Evolutionary conservation across 2,329 filamentous ascomycete genomes (phyloP), one percentile per base, ranked within the genome.

Genomic region (Metarhizium album): DNA sequence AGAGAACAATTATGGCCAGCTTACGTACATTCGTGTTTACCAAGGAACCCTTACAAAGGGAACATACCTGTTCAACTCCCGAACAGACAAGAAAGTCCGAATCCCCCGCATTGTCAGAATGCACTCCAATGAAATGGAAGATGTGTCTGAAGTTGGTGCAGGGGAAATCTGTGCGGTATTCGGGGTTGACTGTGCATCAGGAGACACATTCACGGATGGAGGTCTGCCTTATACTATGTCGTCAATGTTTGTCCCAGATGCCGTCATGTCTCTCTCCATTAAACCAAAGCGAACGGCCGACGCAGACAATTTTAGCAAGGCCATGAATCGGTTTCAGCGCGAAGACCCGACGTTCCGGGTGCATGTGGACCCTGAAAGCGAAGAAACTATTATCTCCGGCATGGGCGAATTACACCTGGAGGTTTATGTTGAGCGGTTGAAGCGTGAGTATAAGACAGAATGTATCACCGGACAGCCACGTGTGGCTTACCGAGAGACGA

Each of bases 91-190:
- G 78, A 96, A 91, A 75, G 86, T 98, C 65, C 90, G 94, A 70
- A 85, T 98, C 52, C 93, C 93, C 20, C 87, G 91, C 64, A 97
- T 98, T 62, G 93, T 98, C 55, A 89, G 93, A 55, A 98, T 98
- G 93, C 93, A 98, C 75, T 95, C 90, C 45, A 95, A 97, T 66
- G 93, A 98, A 65, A 95, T 98, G 91, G 93, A 98, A 69, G 93
- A 98, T 64, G 89, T 96, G 29, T 76, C 73, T 51, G 90, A 96
- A 68, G 86, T 98, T 56, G 89, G 90, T 48, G 91, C 93, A 49
- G 93, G 93, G 69, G 93, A 98, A 70, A 98, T 98, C 57, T 98
- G 93, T 66, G 93, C 93, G 54, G 93, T 98, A 53, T 98, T 98
- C 64, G 93, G 93, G 63, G 87, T 98, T 50, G 93, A 98, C 62